phyloP scores from a whole-genome alignment of 176 grass and related monocot species.

The Ensete ventricosum region DNA sequence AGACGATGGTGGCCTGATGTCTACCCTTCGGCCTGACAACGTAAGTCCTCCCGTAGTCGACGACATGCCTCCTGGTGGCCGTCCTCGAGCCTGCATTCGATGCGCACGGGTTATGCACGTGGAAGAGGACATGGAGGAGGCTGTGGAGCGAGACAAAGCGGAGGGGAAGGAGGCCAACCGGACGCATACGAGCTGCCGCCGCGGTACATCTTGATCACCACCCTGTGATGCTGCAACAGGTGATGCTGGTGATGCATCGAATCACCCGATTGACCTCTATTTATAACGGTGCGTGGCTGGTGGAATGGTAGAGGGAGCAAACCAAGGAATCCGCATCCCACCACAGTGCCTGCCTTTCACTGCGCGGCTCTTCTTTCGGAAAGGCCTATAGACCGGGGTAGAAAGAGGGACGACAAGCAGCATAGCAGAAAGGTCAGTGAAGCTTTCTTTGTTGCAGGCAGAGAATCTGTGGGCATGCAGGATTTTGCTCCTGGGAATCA shows the following conservation, averaged over 20 bases:
- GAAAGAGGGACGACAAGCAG: background rate
- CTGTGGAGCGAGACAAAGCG: background rate
- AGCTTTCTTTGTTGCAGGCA: background rate
- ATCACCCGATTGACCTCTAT: background rate
- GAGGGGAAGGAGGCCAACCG: background rate
- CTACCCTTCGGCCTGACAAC: slow-evolving; percentile 4
- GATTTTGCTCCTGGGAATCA: background rate
- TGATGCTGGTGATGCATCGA: too few species aligned
- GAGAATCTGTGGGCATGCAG: background rate
- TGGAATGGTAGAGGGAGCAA: background rate
- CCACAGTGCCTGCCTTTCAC: background rate
- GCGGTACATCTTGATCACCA: background rate
- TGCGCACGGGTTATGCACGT: background rate
- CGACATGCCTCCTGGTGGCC: background rate
- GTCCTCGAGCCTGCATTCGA: background rate
- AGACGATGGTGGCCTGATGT: background rate
- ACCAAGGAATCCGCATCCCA: background rate
- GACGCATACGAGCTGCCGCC: slow-evolving; percentile 1
- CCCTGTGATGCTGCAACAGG: too few species aligned
- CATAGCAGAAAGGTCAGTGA: background rate
- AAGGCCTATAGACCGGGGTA: background rate
- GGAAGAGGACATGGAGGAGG: background rate
- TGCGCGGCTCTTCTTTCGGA: too few species aligned
- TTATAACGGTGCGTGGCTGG: background rate
- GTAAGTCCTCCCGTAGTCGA: background rate